Evolutionary conservation across 768 basidiomycete species (phyloP), one percentile per base, ranked within the genome.

Genomic region (Boletellus ananas): DNA sequence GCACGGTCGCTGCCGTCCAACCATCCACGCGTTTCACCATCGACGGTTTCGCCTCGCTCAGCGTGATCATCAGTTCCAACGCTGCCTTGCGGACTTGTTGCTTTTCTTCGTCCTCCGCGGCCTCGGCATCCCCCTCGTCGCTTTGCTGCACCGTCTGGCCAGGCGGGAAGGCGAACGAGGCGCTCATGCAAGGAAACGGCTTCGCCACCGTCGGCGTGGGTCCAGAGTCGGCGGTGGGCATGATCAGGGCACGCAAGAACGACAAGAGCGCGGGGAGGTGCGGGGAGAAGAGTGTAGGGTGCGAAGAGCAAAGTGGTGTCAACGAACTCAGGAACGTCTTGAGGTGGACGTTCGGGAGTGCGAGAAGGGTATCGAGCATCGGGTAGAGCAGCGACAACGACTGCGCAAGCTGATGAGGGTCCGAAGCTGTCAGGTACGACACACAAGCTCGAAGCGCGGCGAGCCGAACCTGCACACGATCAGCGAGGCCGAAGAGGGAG

Each of bases 11-110:
- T 8, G 74, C 75, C 1, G 83, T 80, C 89, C 89, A 92, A 0
- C 84, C 87, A 20, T 78, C 74, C 0, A 82, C 79, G 35, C 80
- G 76, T 56, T 77, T 74, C 7, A 85, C 87, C 80, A 90, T 85
- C 4, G 70, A 69, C 0, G 89, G 83, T 33, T 77, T 74, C 3
- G 87, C 79, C 66, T 94, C 91, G 25, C 79, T 81, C n/a, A 95
- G 67, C 12, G 79, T 81, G 47, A 94, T 74, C 80, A 94, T 85
- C 45, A 94, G 81, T 66, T 94, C 92, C 10, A 93, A 70, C 9
- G 89, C 87, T 1, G 83, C 80, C 45, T 83, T 79, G 10, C 90
- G 74, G 27, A 90, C 74, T 17, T 84, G 83, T 35, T 83, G 78
- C 47, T 80, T 77, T 50, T 87, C 84, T 43, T 92, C 87, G 16